Conservation (phyloP, 495 filamentous ascomycete genomes). For the Xylaria acuta region DNA sequence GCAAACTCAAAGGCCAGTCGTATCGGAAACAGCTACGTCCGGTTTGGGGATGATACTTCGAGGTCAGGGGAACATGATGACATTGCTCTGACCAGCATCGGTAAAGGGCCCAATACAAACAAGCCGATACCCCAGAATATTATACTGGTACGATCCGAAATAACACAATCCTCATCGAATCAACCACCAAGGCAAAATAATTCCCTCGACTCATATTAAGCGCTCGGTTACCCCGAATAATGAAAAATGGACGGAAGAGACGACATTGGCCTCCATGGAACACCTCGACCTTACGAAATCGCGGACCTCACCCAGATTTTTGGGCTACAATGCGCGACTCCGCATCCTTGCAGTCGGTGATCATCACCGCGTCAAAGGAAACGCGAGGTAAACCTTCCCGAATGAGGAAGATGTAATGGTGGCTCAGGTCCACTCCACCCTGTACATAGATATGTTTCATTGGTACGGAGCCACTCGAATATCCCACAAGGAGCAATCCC, state of each 20-base stretch:
- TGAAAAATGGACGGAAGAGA: background rate
- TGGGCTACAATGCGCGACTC: background rate
- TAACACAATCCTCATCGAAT: slow-evolving; percentile 25
- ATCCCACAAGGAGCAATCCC: slow-evolving; percentile 7
- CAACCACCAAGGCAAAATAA: slow-evolving; percentile 7
- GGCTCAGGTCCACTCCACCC: slow-evolving; percentile 9
- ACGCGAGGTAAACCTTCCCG: background rate
- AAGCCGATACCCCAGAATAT: slow-evolving; percentile 29
- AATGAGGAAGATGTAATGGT: slow-evolving; percentile 2
- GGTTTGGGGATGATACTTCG: slow-evolving; percentile 28
- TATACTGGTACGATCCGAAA: slow-evolving; percentile 34
- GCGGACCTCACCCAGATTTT: background rate
- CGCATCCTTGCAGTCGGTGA: background rate
- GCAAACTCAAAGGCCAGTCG: slow-evolving; percentile 25
- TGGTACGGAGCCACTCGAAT: slow-evolving; percentile 8
- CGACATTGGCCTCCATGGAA: background rate
- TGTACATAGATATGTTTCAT: slow-evolving; percentile 19
- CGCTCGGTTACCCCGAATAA: background rate
- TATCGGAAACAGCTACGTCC: slow-evolving; percentile 31
- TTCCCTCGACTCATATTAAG: slow-evolving; percentile 15
- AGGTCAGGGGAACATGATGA: slow-evolving; percentile 25
- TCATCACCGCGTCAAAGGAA: background rate
- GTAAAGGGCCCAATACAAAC: slow-evolving; percentile 24
- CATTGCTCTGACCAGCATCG: slow-evolving; percentile 30
- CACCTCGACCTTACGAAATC: background rate